Evolutionary conservation across 306 rosid species (phyloP).

Genomic region (Bauhinia variegata): DNA sequence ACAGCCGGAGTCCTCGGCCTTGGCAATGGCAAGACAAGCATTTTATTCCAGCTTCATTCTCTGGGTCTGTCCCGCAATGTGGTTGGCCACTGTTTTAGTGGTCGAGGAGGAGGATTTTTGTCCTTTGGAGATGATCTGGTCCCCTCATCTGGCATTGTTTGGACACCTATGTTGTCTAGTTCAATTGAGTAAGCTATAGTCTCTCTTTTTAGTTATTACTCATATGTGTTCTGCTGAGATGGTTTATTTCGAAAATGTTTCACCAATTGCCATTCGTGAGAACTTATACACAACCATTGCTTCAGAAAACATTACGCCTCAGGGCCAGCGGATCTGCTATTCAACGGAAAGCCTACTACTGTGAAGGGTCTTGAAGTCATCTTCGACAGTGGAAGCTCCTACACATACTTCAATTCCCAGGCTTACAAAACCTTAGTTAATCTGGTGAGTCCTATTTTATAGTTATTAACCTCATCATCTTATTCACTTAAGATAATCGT

Average conservation of each 20-base stretch:
- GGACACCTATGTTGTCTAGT: slow-evolving; percentile 55
- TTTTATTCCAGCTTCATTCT: slow-evolving; percentile 59
- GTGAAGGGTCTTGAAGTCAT: slow-evolving; percentile 52
- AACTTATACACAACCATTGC: slow-evolving; percentile 15
- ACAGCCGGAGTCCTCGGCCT: slow-evolving; percentile 85
- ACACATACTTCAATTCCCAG: slow-evolving; percentile 67
- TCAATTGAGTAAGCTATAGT: slow-evolving; percentile 49
- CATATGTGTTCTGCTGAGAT: slow-evolving; percentile 14
- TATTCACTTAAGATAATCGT: neutral
- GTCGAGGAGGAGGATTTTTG: slow-evolving; percentile 70
- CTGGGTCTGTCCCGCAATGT: slow-evolving; percentile 50
- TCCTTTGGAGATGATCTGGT: slow-evolving; percentile 65
- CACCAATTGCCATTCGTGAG: slow-evolving; percentile 9
- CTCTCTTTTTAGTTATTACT: neutral
- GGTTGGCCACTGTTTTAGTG: slow-evolving; percentile 72
- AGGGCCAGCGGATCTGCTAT: slow-evolving; percentile 72
- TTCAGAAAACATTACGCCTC: slow-evolving; percentile 64
- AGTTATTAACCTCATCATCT: neutral
- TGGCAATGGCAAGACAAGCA: slow-evolving; percentile 57
- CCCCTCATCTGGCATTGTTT: slow-evolving; percentile 57
- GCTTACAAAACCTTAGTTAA: slow-evolving; percentile 46
- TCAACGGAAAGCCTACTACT: slow-evolving; percentile 55
- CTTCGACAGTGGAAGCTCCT: slow-evolving; percentile 91
- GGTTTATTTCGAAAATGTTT: neutral
- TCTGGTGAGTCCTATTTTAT: slow-evolving; percentile 47